Evolutionary conservation across 306 rosid genomes (phyloP), one percentile per base, ranked within the genome.

Genomic region (Oxytropis ochrocephala): DNA sequence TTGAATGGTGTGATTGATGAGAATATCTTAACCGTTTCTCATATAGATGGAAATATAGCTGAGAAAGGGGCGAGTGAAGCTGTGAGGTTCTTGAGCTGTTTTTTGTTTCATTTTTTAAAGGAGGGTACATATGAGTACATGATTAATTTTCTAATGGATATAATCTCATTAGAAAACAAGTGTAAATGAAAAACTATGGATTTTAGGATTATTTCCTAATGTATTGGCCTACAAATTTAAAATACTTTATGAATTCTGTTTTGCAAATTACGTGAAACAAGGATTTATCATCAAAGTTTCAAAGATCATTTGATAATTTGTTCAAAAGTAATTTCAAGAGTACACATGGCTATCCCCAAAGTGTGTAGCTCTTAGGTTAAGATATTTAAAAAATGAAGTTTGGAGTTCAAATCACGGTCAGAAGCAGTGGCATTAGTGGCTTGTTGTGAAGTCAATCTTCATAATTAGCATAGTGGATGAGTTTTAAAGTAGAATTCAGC

Each of bases 21-120:
- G 4, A 30, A 77, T 70, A 65, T 49, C 38, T 55, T 35, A 38
- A 64, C 35, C 69, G 67, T 77, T 62, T 56, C 36, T 59, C 56
- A 12, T 24, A 11, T 6, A 42, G 36, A 50, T 38, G 30, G 56
- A 76, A 66, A 78, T 47, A 47, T 42, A 47, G 13, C 46, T 56
- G 49, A 19, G 59, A 49, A 18, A 39, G 64, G 56, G 57, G 14
- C 7, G 21, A 27, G 11, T 11, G 47, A 43, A 63, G 24, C 61
- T 24, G 44, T 32, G 2, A 13, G 4, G 30, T 42, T 75, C 42
- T 64, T 29, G 48, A 11, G 11, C 9, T 5, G 9, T 12, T 14
- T 24, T 49, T 42, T 10, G 38, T 36, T 4, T 46, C 12, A 50
- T 10, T 7, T 73, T 58, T 9, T 32, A 50, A 52, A 58, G 47